A percentile compares a stretch with the other conserved stretches of the same genome.
phyloP scores from a whole-genome alignment of 2,329 filamentous ascomycete genomes.

The Zalaria obscura region DNA sequence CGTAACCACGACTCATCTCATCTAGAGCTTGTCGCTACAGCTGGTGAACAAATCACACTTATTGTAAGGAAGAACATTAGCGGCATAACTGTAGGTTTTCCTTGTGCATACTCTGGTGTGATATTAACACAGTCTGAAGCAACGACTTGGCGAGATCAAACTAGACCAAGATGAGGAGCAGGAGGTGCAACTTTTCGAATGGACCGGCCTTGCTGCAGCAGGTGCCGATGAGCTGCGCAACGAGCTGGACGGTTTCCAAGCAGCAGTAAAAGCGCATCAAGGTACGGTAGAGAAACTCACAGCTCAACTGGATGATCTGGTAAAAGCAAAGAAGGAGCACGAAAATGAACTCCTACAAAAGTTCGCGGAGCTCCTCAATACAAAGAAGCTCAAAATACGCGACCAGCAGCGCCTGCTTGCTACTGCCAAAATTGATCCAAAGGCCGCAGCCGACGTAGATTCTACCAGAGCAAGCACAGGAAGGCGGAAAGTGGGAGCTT shows the following conservation, averaged over 20 bases:
- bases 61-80: constrained; percentile 51
- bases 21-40: constrained; percentile 44
- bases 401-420: constrained; percentile 53
- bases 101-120: neutral
- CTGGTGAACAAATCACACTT: constrained; percentile 42
- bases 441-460: constrained; percentile 4
- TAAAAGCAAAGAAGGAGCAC: constrained; percentile 50
- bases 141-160: constrained; percentile 53
- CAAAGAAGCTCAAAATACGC: constrained; percentile 68
- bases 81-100: constrained; percentile 48
- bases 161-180: constrained; percentile 42
- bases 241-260: constrained; percentile 25
- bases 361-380: constrained; percentile 56
- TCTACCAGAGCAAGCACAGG: neutral
- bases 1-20: constrained; percentile 24
- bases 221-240: constrained; percentile 21
- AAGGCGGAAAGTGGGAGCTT: constrained; percentile 11
- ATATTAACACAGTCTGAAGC: constrained; percentile 26
- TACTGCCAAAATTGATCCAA: constrained; percentile 45
- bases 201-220: constrained; percentile 43
- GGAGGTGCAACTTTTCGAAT: constrained; percentile 52
- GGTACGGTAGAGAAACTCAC: constrained; percentile 44
- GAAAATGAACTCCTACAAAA: constrained; percentile 55
- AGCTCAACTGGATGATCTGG: constrained; percentile 50
- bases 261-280: constrained; percentile 32